Base-by-base conservation (phyloP, 1,284 basidiomycete genomes). In the Heliocybe sulcata region DNA sequence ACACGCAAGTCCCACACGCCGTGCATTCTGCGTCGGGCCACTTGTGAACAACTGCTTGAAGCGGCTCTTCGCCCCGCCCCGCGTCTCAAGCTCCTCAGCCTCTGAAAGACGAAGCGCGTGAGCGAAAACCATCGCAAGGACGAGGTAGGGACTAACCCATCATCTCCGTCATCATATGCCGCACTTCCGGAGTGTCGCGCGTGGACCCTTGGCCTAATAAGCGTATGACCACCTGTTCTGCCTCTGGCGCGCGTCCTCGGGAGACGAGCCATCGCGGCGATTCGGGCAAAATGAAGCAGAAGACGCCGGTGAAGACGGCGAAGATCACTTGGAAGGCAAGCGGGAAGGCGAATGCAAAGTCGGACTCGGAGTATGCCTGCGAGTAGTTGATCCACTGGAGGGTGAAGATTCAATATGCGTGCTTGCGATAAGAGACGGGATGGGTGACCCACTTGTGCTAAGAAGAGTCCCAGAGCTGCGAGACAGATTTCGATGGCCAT, bases 221-320 rank as follows among this genome's bases (percentile, higher is more conserved):
- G 6, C 47, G 47, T 3, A 25, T 49, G 47, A 49, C 47, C 47
- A 49, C 47, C 47, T 49, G 3, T 25, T 49, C 47, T 3, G 87
- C 88, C 66, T 86, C 71, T 1, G 65, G 73, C 12, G 87, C 77
- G 54, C 75, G 77, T 31, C 85, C 85, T 67, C 85, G 85, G 67
- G 75, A 80, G 58, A 89, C 66, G 57, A 88, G 69, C 75, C 74
- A 90, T 73, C 87, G 82, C 50, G 85, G 86, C 0, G 85, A 87
- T 65, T 90, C 87, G 29, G 87, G 87, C 23, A 49, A 29, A 22
- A 49, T 26, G 11, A 29, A 25, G 23, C 47, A 49, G 22, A 49
- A 49, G 47, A 9, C 4, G 3, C 22, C 22, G 12, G 71, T 74
- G 65, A 85, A 82, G 65, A 74, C 77, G 60, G 88, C 68, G 19